Evolutionary conservation across 352 stramenopile species (phyloP), one percentile per base, ranked within the genome.

Genomic region (Pythium oligandrum): DNA sequence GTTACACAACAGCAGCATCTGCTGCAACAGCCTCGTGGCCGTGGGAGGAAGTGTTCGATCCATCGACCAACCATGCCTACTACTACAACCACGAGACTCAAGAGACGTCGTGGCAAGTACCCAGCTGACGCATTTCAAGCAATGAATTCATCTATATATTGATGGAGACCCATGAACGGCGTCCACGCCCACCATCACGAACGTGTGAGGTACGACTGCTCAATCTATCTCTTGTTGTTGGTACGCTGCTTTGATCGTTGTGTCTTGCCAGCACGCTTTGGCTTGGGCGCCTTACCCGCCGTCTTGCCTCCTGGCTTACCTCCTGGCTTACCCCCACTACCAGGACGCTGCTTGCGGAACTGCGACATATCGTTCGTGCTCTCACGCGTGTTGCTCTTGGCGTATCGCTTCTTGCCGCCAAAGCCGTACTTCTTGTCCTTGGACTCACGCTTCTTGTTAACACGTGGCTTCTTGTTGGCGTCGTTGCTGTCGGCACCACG

Each of bases 391-490:
- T 94, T 94, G 61, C 70, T 73, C 72, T 94, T 94, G 40, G 64
- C 68, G 36, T 77, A 72, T 34, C 73, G 71, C 48, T 83, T 88
- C 55, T 88, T 88, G 63, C 83, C 83, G 49, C 83, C 83, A 56
- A 91, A 94, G 62, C 83, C 83, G 61, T 80, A 94, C 67, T 91
- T 90, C 51, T 89, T 87, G 69, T 94, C 60, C 49, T 84, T 83
- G 30, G 76, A 67, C 53, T 88, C 83, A 34, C 83, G 79, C 55
- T 65, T 66, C 53, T 68, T 73, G 61, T 94, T 94, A 26, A 78
- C 55, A 17, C 79, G 75, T 5, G 74, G 81, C 58, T 88, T 88
- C 70, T 93, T 90, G 57, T 66, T 55, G 32, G 55, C 64, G 12
- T 40, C 47, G 53, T 66, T 46, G 48, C 59, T 48, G 39, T 44